Percentiles rank a stretch among this genome's conserved stretches.
phyloP scores from a whole-genome alignment of 352 stramenopile species.

The Phytophthora megakarya region DNA sequence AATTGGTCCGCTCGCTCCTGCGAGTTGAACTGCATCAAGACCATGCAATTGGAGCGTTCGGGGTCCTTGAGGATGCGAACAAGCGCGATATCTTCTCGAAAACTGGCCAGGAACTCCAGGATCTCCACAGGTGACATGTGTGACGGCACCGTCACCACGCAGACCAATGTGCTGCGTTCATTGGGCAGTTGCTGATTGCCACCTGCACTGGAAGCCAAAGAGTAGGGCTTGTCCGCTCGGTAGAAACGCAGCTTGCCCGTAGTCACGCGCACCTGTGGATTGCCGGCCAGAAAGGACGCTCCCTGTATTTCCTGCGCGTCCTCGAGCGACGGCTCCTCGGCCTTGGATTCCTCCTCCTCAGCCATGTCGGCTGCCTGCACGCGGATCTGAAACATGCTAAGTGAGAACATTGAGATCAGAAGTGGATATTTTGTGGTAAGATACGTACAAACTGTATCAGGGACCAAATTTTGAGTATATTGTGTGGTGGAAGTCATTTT shows the following conservation, averaged over 20 bases:
- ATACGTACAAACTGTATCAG: not conserved
- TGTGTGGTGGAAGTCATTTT: slow-evolving; percentile 1
- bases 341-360: slow-evolving; percentile 47
- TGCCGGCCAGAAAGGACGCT: slow-evolving; percentile 73
- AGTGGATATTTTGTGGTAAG: slow-evolving; percentile 1
- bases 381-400: slow-evolving; percentile 85
- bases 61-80: slow-evolving; percentile 85
- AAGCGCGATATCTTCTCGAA: slow-evolving; percentile 72
- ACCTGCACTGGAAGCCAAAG: slow-evolving; percentile 5
- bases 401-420: slow-evolving; percentile 4
- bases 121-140: slow-evolving; percentile 89
- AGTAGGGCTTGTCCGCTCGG: slow-evolving; percentile 65
- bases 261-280: slow-evolving; percentile 77
- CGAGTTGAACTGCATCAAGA: slow-evolving; percentile 80
- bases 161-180: slow-evolving; percentile 80
- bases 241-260: slow-evolving; percentile 86
- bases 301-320: slow-evolving; percentile 31
- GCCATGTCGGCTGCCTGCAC: slow-evolving; percentile 58
- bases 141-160: slow-evolving; percentile 80
- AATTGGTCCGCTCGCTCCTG: slow-evolving; percentile 86
- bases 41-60: slow-evolving; percentile 85
- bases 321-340: slow-evolving; percentile 31
- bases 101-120: slow-evolving; percentile 81
- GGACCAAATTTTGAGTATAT: slow-evolving; percentile 7
- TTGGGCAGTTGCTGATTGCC: slow-evolving; percentile 49